Base-by-base conservation (phyloP, 805 yeast species). In the Lachancea quebecensis region DNA sequence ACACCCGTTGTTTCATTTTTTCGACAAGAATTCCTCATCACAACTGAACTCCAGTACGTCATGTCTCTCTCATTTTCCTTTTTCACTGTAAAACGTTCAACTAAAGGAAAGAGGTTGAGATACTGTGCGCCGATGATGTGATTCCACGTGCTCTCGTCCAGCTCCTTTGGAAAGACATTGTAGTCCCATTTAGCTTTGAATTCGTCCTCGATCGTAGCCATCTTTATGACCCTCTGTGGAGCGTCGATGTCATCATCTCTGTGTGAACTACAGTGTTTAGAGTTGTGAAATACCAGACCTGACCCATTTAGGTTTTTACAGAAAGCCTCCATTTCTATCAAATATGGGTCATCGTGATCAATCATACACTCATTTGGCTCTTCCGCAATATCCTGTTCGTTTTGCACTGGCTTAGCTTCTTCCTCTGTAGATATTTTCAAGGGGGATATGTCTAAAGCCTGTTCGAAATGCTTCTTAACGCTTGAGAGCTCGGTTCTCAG, bases 41-140 rank as follows among this genome's bases (percentile, higher is more conserved):
- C 88, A n/a, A 91, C 95, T 3, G 96, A 93, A 2, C 97, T 87
- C 99, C 99, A 91, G 65, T 90, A 89, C 54, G 85, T 82, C 72
- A 89, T 79, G 54, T 90, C 96, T 36, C 82, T 77, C 3, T 87
- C 79, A 53, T 83, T 78, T 39, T 72, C 67, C 43, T 75, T 71
- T 45, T 74, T 73, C 15, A 78, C 76, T 0, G 98, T 91, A 61
- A 87, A 91, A 62, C 85, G 81, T 64, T 91, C 99, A 33, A 91
- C 97, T 53, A 91, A 67, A 9, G 95, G 96, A 67, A 93, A 91
- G 25, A 91, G 67, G 60, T 91, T 88, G 27, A 81, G 66, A 44
- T 78, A 77, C 25, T 70, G 65, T 38, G 70, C 60, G 1, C 73
- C 66, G 34, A 58, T 65, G 51, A 76, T 72, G 31, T 59, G 59